phyloP scores from a whole-genome alignment of 495 filamentous ascomycete species.

The Penicillium waksmanii region DNA sequence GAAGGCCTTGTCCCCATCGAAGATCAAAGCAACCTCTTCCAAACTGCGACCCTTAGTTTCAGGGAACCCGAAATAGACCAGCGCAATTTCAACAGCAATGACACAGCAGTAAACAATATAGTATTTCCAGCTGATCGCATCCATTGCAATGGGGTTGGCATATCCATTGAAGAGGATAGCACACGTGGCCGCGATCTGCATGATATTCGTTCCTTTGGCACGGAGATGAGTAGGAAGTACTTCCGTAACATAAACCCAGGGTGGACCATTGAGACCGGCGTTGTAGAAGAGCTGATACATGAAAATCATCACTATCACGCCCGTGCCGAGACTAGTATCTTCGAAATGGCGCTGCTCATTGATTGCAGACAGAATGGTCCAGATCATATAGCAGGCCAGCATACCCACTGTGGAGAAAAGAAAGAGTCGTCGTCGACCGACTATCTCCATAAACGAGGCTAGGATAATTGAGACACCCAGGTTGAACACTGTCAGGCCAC shows the following conservation, averaged over 20 bases:
- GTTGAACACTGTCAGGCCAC: conserved; percentile 30
- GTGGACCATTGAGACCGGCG: conserved; percentile 36
- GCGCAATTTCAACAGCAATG: conserved; percentile 27
- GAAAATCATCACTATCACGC: conserved; percentile 61
- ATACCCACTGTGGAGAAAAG: conserved; percentile 61
- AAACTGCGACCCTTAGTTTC: conserved; percentile 36
- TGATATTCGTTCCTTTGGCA: conserved; percentile 27
- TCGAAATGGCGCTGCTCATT: conserved; percentile 40
- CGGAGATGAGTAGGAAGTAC: conserved; percentile 31
- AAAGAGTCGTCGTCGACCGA: conserved; percentile 61
- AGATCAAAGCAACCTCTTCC: conserved; percentile 35
- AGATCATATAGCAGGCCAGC: conserved; percentile 58
- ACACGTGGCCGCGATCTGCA: conserved; percentile 15
- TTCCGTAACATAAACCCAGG: conserved; percentile 30
- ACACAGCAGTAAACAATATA: conserved; percentile 44
- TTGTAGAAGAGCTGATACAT: conserved; percentile 59
- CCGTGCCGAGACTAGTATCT: conserved; percentile 49
- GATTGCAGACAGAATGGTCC: conserved; percentile 57
- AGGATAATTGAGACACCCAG: conserved; percentile 65
- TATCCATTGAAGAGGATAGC: conserved; percentile 25
- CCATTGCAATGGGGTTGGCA: conserved; percentile 40
- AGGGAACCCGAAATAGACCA: conserved; percentile 35
- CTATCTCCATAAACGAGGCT: conserved; percentile 64
- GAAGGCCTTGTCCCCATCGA: conserved; percentile 17
- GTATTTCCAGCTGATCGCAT: conserved; percentile 40